Base-by-base conservation (phyloP, 2,329 filamentous ascomycete genomes). In the Aspergillus tamarii region DNA sequence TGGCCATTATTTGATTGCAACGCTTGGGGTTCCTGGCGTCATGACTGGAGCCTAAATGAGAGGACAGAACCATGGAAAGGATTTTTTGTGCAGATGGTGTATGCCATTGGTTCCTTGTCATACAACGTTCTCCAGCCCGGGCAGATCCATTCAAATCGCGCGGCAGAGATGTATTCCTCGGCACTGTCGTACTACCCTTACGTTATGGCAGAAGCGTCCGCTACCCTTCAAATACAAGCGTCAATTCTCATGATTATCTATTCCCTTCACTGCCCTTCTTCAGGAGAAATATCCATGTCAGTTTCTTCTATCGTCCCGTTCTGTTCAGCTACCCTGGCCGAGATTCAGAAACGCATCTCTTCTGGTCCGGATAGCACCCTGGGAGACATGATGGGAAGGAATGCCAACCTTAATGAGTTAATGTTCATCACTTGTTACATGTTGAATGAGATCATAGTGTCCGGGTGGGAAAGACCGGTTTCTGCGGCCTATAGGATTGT, bases 341-440 rank as follows among this genome's bases (percentile, higher is more conserved):
- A 73, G 39, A 66, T 73, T 9, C 63, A 60, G 41, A 73, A 70
- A 53, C 63, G 66, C 16, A 64, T 65, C 2, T 67, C 65, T n/a
- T 32, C 50, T 11, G 39, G 34, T 34, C 8, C 23, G 7, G 39
- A 34, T 12, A 48, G 36, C 28, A 14, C 5, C n/a, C 5, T 11
- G 7, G 48, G 41, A 11, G 50, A 52, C 21, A 62, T 58, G 30
- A 60, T 60, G 4, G 54, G 53, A 14, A 60, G 64, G 12, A 65
- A 63, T 11, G 68, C 69, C 30, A 48, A 60, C 10, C 61, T 70
- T 26, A 66, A 67, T 1, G 72, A 73, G 62, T 68, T 68, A 14
- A 68, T 73, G 64, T 73, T 73, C 8, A 73, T 73, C 26, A 69
- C 71, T 26, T 73, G 71, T 57, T 73, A 69, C 46, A 73, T 73